Evolutionary conservation across 495 filamentous ascomycete species (phyloP).

Genomic region (Cercophora sp.): DNA sequence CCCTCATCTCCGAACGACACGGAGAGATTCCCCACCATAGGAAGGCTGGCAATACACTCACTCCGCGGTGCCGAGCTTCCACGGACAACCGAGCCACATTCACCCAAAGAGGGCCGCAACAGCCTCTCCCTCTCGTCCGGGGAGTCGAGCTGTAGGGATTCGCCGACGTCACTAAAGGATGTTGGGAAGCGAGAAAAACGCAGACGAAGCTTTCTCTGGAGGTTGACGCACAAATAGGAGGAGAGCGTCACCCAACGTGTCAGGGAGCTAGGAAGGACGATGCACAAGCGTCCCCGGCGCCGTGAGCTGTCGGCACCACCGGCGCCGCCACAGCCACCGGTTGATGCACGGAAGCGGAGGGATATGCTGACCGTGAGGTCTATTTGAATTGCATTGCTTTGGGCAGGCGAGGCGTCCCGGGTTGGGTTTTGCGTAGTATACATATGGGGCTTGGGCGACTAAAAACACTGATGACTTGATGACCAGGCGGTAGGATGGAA

Average conservation of each 20-base stretch:
- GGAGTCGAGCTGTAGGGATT: background rate
- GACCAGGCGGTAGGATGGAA: background rate
- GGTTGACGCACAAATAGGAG: slow-evolving; percentile 20
- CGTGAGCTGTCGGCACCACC: too few species aligned
- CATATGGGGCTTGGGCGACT: background rate
- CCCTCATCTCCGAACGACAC: background rate
- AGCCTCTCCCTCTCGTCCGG: slow-evolving; percentile 5
- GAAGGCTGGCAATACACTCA: slow-evolving; percentile 17
- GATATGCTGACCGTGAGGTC: background rate
- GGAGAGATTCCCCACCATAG: slow-evolving; percentile 7
- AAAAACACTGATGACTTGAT: background rate
- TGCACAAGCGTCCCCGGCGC: background rate
- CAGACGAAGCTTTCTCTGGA: slow-evolving; percentile 14
- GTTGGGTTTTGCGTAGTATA: slow-evolving; percentile 5
- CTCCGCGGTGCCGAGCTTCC: slow-evolving; percentile 13
- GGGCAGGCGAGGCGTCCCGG: slow-evolving; percentile 13
- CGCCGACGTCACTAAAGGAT: background rate
- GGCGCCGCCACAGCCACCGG: background rate
- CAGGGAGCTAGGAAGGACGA: background rate
- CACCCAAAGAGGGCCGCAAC: slow-evolving; percentile 20
- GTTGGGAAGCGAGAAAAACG: slow-evolving; percentile 3
- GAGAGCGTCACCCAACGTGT: background rate
- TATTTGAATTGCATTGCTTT: slow-evolving; percentile 5
- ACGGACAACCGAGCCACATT: background rate
- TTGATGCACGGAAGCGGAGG: background rate